phyloP scores from a whole-genome alignment of 331 rosid species.

The Acacia concinna region DNA sequence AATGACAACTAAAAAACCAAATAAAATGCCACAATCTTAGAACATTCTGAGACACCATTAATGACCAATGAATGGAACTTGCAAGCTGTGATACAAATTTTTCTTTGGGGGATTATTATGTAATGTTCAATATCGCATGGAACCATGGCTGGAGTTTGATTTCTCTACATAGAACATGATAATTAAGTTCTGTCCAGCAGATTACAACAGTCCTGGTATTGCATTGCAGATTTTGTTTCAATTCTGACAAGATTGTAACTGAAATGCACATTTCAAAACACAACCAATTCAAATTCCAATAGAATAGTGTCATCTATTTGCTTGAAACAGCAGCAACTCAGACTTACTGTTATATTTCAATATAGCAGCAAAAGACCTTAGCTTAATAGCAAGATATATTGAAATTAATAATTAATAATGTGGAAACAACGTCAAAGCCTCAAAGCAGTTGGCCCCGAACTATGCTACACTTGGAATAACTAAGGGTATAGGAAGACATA shows the following conservation, averaged over 20 bases:
- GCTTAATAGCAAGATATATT: conserved; percentile 4
- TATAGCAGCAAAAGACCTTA: not conserved
- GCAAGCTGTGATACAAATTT: not conserved
- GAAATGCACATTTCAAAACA: not conserved
- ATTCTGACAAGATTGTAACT: not conserved
- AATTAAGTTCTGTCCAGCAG: not conserved
- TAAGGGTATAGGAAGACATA: conserved; percentile 27
- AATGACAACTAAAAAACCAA: not conserved
- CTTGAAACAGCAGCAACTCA: not conserved
- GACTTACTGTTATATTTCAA: conserved; percentile 1
- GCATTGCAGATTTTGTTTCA: not conserved
- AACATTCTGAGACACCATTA: too few relatives aligned
- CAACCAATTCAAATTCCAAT: not conserved
- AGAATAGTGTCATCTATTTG: not conserved
- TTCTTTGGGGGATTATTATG: not conserved
- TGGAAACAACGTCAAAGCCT: not conserved
- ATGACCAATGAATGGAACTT: not conserved
- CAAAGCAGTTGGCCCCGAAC: not conserved
- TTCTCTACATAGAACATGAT: not conserved
- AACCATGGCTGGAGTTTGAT: not conserved
- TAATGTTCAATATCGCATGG: not conserved
- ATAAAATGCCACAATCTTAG: not conserved
- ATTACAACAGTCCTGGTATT: not conserved
- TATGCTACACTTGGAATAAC: conserved; percentile 4
- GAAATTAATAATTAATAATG: not conserved